phyloP scores from a whole-genome alignment of 2,329 filamentous ascomycete species.

The Sarocladium kiliense region DNA sequence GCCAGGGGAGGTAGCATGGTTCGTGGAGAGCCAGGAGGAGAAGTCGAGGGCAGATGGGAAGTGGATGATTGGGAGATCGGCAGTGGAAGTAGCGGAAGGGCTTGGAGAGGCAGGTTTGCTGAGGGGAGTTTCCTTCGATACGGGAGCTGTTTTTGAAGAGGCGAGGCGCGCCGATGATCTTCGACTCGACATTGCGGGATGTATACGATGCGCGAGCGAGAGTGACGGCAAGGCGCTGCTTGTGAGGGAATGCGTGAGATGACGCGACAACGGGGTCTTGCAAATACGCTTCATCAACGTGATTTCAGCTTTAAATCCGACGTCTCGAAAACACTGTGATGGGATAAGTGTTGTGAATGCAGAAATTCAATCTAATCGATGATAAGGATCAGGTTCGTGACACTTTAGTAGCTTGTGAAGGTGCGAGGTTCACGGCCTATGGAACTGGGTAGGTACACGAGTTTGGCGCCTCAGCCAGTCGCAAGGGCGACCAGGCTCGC shows the following conservation, averaged over 20 bases:
- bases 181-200: background rate
- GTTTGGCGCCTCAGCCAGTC: too few species aligned
- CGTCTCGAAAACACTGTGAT: too few species aligned
- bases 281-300: too few species aligned
- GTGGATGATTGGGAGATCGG: constrained; percentile 3
- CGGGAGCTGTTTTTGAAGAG: background rate
- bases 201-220: background rate
- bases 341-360: too few species aligned
- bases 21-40: constrained; percentile 32
- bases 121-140: too few species aligned
- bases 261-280: background rate
- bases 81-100: background rate
- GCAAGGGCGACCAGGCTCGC: too few species aligned
- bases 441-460: too few species aligned
- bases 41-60: constrained; percentile 25
- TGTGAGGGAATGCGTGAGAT: background rate
- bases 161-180: background rate
- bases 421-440: too few species aligned
- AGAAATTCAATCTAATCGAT: too few species aligned
- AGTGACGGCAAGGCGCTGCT: background rate
- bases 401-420: too few species aligned
- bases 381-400: too few species aligned
- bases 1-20: constrained; percentile 28
- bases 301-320: too few species aligned
- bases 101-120: background rate